Evolutionary conservation across 768 basidiomycete genomes (phyloP), one percentile per base, ranked within the genome.

Genomic region (Chalciporus chontae): DNA sequence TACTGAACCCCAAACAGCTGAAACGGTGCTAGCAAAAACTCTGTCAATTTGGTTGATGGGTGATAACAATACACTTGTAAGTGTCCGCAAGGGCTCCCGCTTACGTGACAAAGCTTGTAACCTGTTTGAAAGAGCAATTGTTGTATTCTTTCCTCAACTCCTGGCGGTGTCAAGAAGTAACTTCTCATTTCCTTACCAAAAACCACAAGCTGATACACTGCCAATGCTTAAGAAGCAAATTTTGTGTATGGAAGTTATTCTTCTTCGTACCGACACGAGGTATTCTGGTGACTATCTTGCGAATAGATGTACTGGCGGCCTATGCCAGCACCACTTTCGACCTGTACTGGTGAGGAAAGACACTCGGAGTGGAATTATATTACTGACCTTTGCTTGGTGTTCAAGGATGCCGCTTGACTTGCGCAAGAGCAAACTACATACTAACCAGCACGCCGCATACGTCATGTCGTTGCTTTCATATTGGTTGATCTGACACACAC

Each of bases 181-280:
- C 44, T 45, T 32, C 3, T 41, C 17, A 26, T 26, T 27, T 8
- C 39, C 18, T 21, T 36, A 24, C 14, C 36, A 26, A 32, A 27
- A 48, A 29, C 27, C 9, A 31, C 8, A 18, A 21, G 38, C 29
- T 13, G 18, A 54, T 44, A 5, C 9, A 11, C 17, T 47, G n/a
- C 9, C 32, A 24, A 26, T 14, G 9, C 10, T 31, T 1, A 13
- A 59, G 58, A 32, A 26, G 27, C 24, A 42, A 40, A n/a, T 47
- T 45, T 34, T 34, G 53, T 23, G 39, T 59, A 38, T 44, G 47
- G 26, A 31, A 40, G 13, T 32, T 49, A 8, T 56, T 56, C 34
- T 41, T 53, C 36, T 53, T 59, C 21, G n/a, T 56, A 14, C 27
- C 53, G 18, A 53, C 38, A 31, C 51, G 54, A 8, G 58, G 58